Conservation (phyloP, 352 stramenopile species). For the Albugo laibachii region DNA sequence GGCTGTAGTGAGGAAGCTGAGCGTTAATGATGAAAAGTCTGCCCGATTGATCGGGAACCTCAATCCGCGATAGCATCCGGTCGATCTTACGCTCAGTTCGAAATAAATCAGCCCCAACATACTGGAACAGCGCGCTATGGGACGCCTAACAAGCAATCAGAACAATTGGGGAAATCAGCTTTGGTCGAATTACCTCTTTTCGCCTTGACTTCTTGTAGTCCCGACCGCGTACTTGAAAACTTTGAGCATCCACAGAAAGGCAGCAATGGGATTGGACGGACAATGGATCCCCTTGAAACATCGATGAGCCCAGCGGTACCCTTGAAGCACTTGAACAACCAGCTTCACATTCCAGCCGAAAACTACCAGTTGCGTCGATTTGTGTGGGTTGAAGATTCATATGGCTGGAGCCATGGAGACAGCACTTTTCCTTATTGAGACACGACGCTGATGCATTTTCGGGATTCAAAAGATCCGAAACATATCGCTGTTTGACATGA, state of each 20-base stretch:
- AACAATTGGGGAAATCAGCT: background rate
- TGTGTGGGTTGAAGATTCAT: too few relatives aligned
- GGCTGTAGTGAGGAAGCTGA: conserved; percentile 56
- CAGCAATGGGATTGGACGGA: too few relatives aligned
- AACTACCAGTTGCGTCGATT: too few relatives aligned
- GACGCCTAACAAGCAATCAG: conserved; percentile 15
- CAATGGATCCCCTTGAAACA: too few relatives aligned
- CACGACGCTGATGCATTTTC: too few relatives aligned
- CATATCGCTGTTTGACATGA: too few relatives aligned
- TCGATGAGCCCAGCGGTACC: too few relatives aligned
- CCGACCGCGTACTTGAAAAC: conserved; percentile 41
- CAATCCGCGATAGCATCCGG: conserved; percentile 47
- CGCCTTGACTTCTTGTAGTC: conserved; percentile 71
- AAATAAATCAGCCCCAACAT: conserved; percentile 51
- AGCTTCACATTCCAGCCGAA: too few relatives aligned
- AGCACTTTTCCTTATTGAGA: too few relatives aligned
- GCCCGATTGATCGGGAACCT: conserved; percentile 29
- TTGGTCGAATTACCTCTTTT: conserved; percentile 32
- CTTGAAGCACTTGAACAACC: too few relatives aligned
- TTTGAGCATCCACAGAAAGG: conserved; percentile 16
- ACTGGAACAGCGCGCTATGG: conserved; percentile 44
- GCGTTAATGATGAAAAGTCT: conserved; percentile 67
- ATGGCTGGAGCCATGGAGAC: too few relatives aligned
- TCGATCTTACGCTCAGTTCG: conserved; percentile 49
- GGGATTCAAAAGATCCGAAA: too few relatives aligned